Evolutionary conservation across 2,329 filamentous ascomycete species (phyloP), one percentile per base, ranked within the genome.

Genomic region (Diaporthe nobilis): DNA sequence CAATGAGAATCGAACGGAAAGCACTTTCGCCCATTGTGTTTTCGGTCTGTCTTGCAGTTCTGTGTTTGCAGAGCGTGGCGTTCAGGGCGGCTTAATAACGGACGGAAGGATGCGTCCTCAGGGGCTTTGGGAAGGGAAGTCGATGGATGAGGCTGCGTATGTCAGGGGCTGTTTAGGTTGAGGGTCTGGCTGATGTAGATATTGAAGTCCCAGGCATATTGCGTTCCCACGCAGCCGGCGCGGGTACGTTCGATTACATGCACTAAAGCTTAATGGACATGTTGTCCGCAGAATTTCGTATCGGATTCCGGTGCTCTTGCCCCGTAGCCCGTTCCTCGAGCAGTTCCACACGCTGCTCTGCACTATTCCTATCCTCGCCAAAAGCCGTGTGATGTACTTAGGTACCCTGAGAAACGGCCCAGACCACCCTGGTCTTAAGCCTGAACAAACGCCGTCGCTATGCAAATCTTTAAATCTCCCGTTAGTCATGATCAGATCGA

Each of bases 41-140:
- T 47, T 67, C 31, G 34, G 31, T 65, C 58, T 75, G 22, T 71
- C 25, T 73, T 65, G 60, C 55, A 31, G 75, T 72, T 74, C 74
- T 72, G 74, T 77, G 49, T 71, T 80, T 81, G 77, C 77, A 82
- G 81, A 80, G 76, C 80, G 81, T 80, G 80, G 80, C 80, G 80
- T 76, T 76, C 49, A 70, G 75, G 39, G 44, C 12, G 67, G 58
- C 49, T 42, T 51, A 49, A n/a, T 53, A 5, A 34, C 39, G 73
- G 60, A 44, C 47, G 49, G 47, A n/a, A 17, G n/a, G 71, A 31
- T n/a, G 34, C 57, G 47, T 60, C n/a, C 51, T 68, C 15, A 39
- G 17, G 42, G 47, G 53, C 39, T 44, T 22, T 47, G 49, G 44
- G 25, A 73, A 63, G 39, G 71, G 22, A 73, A 55, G 37, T 53